Percentiles rank a stretch among this genome's conserved stretches.
These are phyloP conservation scores for Odontarrhena argentea DNA, from an alignment of 345 rosid species.

Conservation along the genomic window DNA sequence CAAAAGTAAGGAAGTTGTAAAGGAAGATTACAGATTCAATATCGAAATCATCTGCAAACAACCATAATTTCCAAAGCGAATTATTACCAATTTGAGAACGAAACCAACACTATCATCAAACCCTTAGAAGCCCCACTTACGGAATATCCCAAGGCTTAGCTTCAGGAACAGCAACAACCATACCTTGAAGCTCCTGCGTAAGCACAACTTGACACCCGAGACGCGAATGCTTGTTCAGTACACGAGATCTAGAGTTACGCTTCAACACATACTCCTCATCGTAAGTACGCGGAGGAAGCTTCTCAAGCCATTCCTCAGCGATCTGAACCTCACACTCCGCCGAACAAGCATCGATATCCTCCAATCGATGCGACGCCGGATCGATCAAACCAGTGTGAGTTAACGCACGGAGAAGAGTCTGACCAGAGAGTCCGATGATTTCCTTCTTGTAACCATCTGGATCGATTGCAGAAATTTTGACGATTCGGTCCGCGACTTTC, in stretches of 20 bases:
- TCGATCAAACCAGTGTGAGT: constrained; percentile 77
- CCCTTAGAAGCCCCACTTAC: constrained; percentile 39
- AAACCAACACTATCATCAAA: constrained; percentile 11
- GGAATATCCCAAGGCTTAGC: constrained; percentile 98
- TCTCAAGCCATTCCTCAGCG: constrained; percentile 93
- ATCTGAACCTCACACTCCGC: constrained; percentile 98
- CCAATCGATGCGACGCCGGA: constrained; percentile 88
- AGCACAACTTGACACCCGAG: constrained; percentile 92
- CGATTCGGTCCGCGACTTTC: constrained; percentile 89
- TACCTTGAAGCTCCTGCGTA: constrained; percentile 79
- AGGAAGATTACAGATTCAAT: constrained; percentile 29
- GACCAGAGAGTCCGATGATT: constrained; percentile 80
- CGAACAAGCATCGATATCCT: constrained; percentile 97
- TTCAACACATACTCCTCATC: constrained; percentile 94
- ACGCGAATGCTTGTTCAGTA: constrained; percentile 85
- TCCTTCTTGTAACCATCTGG: constrained; percentile 71
- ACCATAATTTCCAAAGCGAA: constrained; percentile 2
- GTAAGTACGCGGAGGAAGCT: constrained; percentile 81
- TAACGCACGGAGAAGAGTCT: constrained; percentile 81
- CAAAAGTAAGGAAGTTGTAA: background rate
- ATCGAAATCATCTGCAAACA: constrained; percentile 18
- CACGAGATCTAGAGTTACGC: constrained; percentile 79
- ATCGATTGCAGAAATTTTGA: constrained; percentile 85
- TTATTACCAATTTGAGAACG: constrained; percentile 35
- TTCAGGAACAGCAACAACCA: constrained; percentile 98